Percentiles rank a stretch among this genome's conserved stretches.
Conservation (phyloP, 495 filamentous ascomycete genomes). For the Pyronema domesticum region DNA sequence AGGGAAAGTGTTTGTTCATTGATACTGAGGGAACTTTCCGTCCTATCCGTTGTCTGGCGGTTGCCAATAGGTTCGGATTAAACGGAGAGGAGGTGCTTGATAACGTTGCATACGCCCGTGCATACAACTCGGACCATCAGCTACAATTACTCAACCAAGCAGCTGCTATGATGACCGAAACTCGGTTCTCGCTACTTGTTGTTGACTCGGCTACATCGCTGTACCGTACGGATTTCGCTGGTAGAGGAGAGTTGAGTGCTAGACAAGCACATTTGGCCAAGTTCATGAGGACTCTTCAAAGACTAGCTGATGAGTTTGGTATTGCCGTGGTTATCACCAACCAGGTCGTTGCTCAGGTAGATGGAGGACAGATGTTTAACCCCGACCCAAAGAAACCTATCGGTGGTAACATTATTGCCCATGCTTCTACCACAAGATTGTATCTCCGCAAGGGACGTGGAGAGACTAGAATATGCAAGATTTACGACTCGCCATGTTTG, state of each 20-base stretch:
- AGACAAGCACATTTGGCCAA: slow-evolving; percentile 90
- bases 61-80: slow-evolving; percentile 83
- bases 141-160: slow-evolving; percentile 87
- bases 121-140: slow-evolving; percentile 97
- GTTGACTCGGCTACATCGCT: slow-evolving; percentile 90
- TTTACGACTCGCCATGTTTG: slow-evolving; percentile 93
- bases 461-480: slow-evolving; percentile 94
- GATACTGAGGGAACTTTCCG: slow-evolving; percentile 96
- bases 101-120: slow-evolving; percentile 92
- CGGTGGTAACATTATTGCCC: slow-evolving; percentile 95
- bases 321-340: slow-evolving; percentile 98
- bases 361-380: slow-evolving; percentile 97
- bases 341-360: slow-evolving; percentile 94
- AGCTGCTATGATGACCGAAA: slow-evolving; percentile 97
- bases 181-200: slow-evolving; percentile 82
- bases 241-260: slow-evolving; percentile 77
- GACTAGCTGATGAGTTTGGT: slow-evolving; percentile 91
- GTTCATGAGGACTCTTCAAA: slow-evolving; percentile 86
- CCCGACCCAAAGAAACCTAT: slow-evolving; percentile 98
- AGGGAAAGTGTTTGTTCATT: slow-evolving; percentile 98
- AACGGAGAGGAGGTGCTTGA: slow-evolving; percentile 94
- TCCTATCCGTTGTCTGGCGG: slow-evolving; percentile 73
- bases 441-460: slow-evolving; percentile 88
- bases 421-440: slow-evolving; percentile 76
- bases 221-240: slow-evolving; percentile 89